These are phyloP conservation scores for Auxenochlorella pyrenoidosa DNA, from an alignment of 139 green algal genomes.

Conservation along the genomic window DNA sequence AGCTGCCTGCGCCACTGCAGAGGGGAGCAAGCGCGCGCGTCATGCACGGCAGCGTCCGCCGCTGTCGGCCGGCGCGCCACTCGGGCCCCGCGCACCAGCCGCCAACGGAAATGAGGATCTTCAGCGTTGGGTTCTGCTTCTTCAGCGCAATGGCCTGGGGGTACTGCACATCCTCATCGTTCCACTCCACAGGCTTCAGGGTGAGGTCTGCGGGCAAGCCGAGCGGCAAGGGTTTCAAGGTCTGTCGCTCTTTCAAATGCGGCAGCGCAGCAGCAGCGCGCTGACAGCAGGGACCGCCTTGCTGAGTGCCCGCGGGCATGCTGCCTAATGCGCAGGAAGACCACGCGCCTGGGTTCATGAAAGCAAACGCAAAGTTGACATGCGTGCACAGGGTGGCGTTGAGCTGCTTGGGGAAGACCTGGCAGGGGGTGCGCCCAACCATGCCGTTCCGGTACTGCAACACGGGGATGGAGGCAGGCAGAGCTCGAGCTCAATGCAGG, in stretches of 20 bases:
- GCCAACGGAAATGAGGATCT: constrained; percentile 29
- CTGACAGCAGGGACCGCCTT: background rate
- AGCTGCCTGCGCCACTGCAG: too few relatives aligned
- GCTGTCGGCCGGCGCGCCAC: too few relatives aligned
- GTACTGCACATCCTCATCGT: constrained; percentile 26
- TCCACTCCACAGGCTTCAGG: constrained; percentile 36
- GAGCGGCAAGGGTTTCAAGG: background rate
- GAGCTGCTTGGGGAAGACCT: constrained; percentile 15
- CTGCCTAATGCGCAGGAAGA: background rate
- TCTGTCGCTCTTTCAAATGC: background rate
- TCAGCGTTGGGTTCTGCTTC: constrained; percentile 28
- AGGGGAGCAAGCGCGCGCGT: too few relatives aligned
- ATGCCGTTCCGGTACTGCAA: constrained; percentile 31
- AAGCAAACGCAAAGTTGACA: constrained; percentile 37
- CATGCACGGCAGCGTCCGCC: background rate
- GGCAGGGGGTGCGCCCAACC: background rate
- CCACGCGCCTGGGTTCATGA: constrained; percentile 30
- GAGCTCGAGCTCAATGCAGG: too few relatives aligned
- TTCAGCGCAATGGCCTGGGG: constrained; percentile 26
- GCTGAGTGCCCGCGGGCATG: background rate
- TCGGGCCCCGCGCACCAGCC: constrained; percentile 26
- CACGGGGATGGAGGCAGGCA: background rate
- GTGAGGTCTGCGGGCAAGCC: constrained; percentile 19
- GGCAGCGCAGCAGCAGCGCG: background rate
- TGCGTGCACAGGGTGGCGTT: constrained; percentile 35